phyloP scores from a whole-genome alignment of 306 rosid genomes.

The Phaseolus lunatus region DNA sequence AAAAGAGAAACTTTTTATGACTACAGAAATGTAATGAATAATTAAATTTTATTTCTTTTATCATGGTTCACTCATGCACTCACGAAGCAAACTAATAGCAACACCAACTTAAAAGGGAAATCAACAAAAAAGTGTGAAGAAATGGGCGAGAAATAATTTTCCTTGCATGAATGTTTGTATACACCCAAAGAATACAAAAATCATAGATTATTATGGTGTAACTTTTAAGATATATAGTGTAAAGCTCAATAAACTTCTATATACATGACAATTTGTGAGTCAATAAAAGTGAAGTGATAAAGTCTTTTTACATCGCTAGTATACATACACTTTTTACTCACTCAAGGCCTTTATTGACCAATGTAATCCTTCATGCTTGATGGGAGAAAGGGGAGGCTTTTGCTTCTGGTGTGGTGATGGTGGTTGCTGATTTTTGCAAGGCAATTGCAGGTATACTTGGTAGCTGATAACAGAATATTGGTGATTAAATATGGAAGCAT shows the following conservation, averaged over 20 bases:
- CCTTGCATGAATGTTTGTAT: too few species aligned
- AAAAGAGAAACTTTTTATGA: too few species aligned
- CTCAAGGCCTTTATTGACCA: neutral
- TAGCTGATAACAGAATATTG: conserved; percentile 72
- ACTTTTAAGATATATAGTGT: neutral
- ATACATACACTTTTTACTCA: neutral
- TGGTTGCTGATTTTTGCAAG: conserved; percentile 9
- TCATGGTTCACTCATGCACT: neutral
- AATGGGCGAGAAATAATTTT: neutral
- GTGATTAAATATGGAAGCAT: conserved; percentile 55
- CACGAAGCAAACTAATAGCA: neutral
- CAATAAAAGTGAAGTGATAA: neutral
- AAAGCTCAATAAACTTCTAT: too few species aligned
- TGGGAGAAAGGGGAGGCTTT: neutral
- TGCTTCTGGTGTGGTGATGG: neutral
- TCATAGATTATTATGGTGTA: too few species aligned
- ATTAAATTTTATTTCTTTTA: too few species aligned
- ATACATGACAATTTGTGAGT: neutral
- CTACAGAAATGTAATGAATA: too few species aligned
- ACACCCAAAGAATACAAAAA: neutral
- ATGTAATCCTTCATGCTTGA: neutral
- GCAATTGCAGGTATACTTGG: conserved; percentile 69
- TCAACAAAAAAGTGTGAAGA: too few species aligned
- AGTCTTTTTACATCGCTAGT: too few species aligned
- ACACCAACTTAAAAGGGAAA: too few species aligned